Conservation (phyloP, 176 grass and related monocot genomes). For the Chrysopogon serrulatus region DNA sequence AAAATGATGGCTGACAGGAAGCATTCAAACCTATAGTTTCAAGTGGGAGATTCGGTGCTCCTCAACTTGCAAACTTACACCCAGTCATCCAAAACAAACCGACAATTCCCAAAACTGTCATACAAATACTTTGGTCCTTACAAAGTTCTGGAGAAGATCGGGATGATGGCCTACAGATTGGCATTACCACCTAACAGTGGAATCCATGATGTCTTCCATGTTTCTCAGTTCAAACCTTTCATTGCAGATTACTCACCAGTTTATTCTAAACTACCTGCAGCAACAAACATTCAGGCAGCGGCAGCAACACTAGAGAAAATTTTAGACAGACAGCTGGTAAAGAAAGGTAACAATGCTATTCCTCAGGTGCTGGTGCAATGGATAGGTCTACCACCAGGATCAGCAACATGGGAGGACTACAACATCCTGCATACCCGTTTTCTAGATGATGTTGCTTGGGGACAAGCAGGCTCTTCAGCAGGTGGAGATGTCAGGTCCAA, state of each 20-base stretch:
- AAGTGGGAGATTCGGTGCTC: not conserved
- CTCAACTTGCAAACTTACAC: not conserved
- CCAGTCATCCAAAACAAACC: fast-evolving
- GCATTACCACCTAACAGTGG: fast-evolving
- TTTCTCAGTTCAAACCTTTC: not conserved
- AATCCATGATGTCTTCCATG: not conserved
- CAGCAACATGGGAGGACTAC: not conserved
- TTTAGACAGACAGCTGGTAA: not conserved
- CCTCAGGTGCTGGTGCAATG: fast-evolving
- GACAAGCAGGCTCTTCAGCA: not conserved
- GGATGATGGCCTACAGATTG: fast-evolving
- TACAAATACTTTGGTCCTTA: not conserved
- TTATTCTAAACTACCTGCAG: not conserved
- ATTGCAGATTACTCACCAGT: not conserved
- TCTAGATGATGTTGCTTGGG: not conserved
- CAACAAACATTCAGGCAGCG: too few relatives aligned
- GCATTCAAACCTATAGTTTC: fast-evolving
- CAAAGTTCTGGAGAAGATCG: not conserved
- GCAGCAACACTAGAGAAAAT: too few relatives aligned
- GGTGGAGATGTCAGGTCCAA: not conserved
- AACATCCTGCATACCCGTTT: not conserved
- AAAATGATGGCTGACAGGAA: not conserved
- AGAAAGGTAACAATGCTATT: fast-evolving
- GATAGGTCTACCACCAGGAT: fast-evolving
- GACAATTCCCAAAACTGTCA: not conserved